A percentile compares a stretch with the other conserved stretches of the same genome.
These are phyloP conservation scores for Alternaria infectoria DNA, from an alignment of 2,329 filamentous ascomycete species.

Conservation along the genomic window DNA sequence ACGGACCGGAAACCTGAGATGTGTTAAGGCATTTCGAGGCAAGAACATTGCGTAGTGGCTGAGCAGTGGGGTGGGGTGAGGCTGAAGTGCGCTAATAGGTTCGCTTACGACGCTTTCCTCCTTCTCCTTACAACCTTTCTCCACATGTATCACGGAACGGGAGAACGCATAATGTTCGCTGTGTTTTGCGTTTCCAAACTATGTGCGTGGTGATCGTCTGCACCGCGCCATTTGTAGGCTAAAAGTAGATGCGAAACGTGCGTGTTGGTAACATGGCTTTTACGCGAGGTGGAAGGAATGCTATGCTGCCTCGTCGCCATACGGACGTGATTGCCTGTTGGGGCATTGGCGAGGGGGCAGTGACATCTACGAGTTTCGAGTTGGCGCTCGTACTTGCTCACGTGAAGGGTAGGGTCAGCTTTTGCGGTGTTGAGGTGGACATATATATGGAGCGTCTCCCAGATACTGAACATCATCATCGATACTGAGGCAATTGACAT, in stretches of 20 bases:
- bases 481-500: not conserved
- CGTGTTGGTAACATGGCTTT: slow-evolving; percentile 5
- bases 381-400: slow-evolving; percentile 15
- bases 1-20: slow-evolving; percentile 31
- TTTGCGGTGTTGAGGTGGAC: not conserved
- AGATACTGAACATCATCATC: slow-evolving; percentile 5
- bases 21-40: slow-evolving; percentile 16
- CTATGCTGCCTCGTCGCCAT: slow-evolving; percentile 15
- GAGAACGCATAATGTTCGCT: slow-evolving; percentile 36
- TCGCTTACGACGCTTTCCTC: slow-evolving; percentile 1
- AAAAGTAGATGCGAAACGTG: slow-evolving; percentile 23
- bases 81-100: slow-evolving; percentile 14
- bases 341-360: slow-evolving; percentile 17
- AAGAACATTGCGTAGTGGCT: slow-evolving; percentile 12
- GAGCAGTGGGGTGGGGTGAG: slow-evolving; percentile 10
- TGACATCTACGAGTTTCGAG: slow-evolving; percentile 28
- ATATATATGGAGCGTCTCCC: slow-evolving; percentile 21
- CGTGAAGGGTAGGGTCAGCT: not conserved
- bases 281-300: not conserved
- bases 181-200: slow-evolving; percentile 25
- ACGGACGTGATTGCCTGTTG: slow-evolving; percentile 16
- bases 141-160: not conserved
- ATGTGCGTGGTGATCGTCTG: slow-evolving; percentile 15
- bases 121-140: not conserved
- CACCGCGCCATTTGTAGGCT: slow-evolving; percentile 28